Conservation (phyloP, 1,284 basidiomycete species). For the Sanghuangporus baumii region DNA sequence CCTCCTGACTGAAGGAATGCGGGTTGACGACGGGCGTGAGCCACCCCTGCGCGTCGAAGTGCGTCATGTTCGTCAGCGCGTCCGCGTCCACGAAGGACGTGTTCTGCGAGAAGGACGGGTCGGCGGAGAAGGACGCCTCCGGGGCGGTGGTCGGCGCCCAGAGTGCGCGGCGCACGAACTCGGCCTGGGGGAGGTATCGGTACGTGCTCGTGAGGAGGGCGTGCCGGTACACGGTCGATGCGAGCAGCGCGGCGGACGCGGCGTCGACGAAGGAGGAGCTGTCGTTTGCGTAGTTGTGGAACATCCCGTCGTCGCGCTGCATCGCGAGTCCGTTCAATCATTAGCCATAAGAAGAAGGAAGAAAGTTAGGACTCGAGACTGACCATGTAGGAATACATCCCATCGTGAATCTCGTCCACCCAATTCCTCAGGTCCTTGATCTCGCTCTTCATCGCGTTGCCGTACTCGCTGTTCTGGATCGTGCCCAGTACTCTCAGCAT, state of each 20-base stretch:
- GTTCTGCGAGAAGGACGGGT: constrained; percentile 10
- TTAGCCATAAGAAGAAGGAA: neutral
- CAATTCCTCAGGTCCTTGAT: constrained; percentile 59
- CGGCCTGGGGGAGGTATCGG: constrained; percentile 51
- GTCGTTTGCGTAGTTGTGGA: constrained; percentile 74
- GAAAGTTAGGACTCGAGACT: neutral
- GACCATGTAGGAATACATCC: constrained; percentile 51
- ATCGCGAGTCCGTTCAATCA: neutral
- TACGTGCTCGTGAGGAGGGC: constrained; percentile 47
- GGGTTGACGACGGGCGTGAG: constrained; percentile 72
- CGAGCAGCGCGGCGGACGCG: constrained; percentile 70
- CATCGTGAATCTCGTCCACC: constrained; percentile 70
- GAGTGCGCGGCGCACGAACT: constrained; percentile 46
- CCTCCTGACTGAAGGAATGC: constrained; percentile 42
- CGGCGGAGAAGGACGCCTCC: neutral
- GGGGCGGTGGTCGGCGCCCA: constrained; percentile 26
- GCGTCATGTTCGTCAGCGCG: constrained; percentile 27
- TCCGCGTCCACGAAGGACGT: constrained; percentile 19
- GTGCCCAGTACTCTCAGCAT: constrained; percentile 81
- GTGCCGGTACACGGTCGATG: constrained; percentile 70
- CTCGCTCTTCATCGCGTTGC: constrained; percentile 43
- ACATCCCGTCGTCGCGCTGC: constrained; percentile 36
- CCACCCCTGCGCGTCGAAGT: constrained; percentile 55
- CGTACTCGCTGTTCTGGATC: constrained; percentile 57
- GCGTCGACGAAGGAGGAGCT: constrained; percentile 66